A percentile compares a stretch with the other conserved stretches of the same genome.
Evolutionary conservation across 768 basidiomycete genomes (phyloP).

Genomic region (Suillus variegatus): DNA sequence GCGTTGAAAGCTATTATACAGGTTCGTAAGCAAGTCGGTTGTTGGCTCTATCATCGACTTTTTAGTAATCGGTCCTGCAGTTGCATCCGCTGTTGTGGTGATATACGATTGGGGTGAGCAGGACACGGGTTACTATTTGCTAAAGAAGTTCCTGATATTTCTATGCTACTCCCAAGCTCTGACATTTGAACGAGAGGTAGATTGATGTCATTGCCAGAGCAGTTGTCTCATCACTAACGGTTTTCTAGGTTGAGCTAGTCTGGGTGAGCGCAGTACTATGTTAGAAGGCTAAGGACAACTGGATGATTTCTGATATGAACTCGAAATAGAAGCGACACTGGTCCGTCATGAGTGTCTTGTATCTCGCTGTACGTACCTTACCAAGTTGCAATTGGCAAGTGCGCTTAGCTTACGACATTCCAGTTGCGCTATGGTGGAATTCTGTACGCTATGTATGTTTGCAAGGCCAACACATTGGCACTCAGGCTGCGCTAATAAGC

Average conservation of each 20-base stretch:
- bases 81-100: background rate
- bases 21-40: background rate
- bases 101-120: background rate
- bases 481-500: background rate
- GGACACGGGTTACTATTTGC: background rate
- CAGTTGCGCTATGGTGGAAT: background rate
- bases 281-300: background rate
- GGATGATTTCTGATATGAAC: background rate
- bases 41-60: background rate
- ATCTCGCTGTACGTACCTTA: background rate
- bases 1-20: background rate
- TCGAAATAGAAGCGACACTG: background rate
- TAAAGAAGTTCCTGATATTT: background rate
- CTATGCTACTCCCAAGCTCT: background rate
- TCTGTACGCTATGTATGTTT: background rate
- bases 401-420: background rate
- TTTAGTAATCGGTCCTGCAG: background rate
- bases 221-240: background rate
- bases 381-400: background rate
- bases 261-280: background rate
- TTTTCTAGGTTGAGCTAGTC: background rate
- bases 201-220: background rate
- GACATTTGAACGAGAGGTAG: slow-evolving; percentile 1
- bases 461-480: background rate
- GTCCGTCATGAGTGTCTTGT: background rate